Percentiles rank a stretch among this genome's conserved stretches.
Evolutionary conservation across 2,329 filamentous ascomycete species (phyloP).

Genomic region (Cladosporium sphaerospermum): DNA sequence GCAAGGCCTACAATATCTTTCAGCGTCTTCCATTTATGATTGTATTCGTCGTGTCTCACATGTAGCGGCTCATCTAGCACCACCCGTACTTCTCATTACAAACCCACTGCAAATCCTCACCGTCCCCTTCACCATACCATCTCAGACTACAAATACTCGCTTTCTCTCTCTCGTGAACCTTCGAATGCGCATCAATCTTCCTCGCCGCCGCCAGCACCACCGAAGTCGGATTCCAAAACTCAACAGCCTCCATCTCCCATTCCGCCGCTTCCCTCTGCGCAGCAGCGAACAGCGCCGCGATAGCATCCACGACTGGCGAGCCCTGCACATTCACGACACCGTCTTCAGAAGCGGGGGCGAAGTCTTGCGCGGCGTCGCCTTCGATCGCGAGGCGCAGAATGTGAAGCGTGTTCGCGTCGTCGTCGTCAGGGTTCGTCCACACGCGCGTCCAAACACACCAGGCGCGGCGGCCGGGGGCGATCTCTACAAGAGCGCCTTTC

Average conservation of each 20-base stretch:
- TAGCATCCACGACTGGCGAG: slow-evolving; percentile 31
- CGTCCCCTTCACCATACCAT: slow-evolving; percentile 56
- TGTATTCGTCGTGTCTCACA: not conserved
- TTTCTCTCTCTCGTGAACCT: slow-evolving; percentile 52
- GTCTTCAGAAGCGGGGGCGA: slow-evolving; percentile 20
- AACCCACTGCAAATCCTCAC: slow-evolving; percentile 60
- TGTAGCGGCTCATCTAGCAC: slow-evolving; percentile 45
- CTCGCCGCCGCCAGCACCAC: slow-evolving; percentile 37
- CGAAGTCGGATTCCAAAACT: slow-evolving; percentile 76
- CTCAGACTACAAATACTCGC: slow-evolving; percentile 66
- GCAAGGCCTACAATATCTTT: too few relatives aligned
- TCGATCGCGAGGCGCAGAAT: slow-evolving; percentile 65
- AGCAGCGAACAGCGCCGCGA: slow-evolving; percentile 58
- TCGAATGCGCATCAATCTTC: slow-evolving; percentile 42
- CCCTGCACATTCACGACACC: slow-evolving; percentile 15
- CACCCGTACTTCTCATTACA: slow-evolving; percentile 73
- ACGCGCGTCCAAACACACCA: slow-evolving; percentile 69
- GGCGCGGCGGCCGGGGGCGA: slow-evolving; percentile 48
- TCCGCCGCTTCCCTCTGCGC: slow-evolving; percentile 64
- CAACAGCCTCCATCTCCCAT: slow-evolving; percentile 65
- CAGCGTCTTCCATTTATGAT: too few relatives aligned
- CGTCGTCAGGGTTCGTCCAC: slow-evolving; percentile 52
- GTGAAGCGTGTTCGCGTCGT: slow-evolving; percentile 59
- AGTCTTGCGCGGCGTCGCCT: slow-evolving; percentile 31
- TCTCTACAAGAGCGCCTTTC: slow-evolving; percentile 63